Base-by-base conservation (phyloP, 495 filamentous ascomycete genomes). In the Neurospora tetrasperma region DNA sequence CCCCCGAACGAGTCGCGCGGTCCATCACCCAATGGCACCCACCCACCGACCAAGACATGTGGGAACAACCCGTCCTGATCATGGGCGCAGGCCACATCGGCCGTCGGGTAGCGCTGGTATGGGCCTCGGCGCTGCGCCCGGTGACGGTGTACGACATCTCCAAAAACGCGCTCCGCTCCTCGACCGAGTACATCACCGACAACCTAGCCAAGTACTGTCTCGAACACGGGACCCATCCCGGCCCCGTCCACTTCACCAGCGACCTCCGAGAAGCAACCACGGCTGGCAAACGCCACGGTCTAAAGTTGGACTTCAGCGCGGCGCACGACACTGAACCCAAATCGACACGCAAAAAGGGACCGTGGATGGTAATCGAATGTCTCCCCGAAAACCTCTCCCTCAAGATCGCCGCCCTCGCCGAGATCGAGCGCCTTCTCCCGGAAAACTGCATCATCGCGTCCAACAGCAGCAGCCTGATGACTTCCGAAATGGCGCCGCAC, bases 331-430 rank as follows among this genome's bases (percentile, higher is more conserved):
- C 20, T 31, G 79, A 82, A 79, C 75, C 82, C 69, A 42, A 79
- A 66, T 70, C 80, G 31, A 48, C 72, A 14, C 31, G 6, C 2
- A 35, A 16, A 42, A 73, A 77, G 2, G 75, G 75, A 3, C 83
- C 79, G 4, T 88, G 82, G 82, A 80, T 88, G 46, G 84, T 86
- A n/a, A 84, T 90, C 71, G 88, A 90, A 73, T 86, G 85, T 27
- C 83, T 89, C 1, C 88, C 88, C 1, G 88, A 89, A 78, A 83
- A 83, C 27, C 75, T 88, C 10, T 76, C 82, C 12, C 76, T 88
- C 69, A 90, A 89, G 79, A 83, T 84, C 11, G 77, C 78, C 20
- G 82, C 84, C 3, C 82, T 90, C 18, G 85, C 79, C 1, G 76
- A 85, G 12, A 72, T 89, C 8, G 88, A 88, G 31, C 71, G 74